A percentile compares a stretch with the other conserved stretches of the same genome.
Conservation (phyloP, 2,329 filamentous ascomycete genomes). For the Aphanoascus verrucosus region DNA sequence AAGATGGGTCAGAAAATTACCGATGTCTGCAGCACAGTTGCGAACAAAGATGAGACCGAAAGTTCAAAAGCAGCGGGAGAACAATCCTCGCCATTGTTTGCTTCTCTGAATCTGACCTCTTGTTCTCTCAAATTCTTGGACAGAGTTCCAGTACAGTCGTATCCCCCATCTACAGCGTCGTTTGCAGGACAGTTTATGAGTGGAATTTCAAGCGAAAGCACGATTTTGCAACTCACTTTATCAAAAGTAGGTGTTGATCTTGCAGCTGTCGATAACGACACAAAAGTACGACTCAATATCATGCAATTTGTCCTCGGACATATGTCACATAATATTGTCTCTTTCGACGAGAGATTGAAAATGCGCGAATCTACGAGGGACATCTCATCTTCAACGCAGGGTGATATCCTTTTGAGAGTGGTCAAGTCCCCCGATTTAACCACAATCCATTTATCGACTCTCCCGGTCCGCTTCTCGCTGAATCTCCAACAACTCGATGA, state of each 20-base stretch:
- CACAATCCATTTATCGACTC: conserved; percentile 55
- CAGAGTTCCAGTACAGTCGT: conserved; percentile 25
- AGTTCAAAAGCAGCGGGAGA: conserved; percentile 6
- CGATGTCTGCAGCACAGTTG: conserved; percentile 16
- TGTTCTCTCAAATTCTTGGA: conserved; percentile 31
- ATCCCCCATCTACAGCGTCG: conserved; percentile 14
- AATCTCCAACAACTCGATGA: conserved; percentile 77
- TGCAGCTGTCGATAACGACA: conserved; percentile 17
- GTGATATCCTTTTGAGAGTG: conserved; percentile 33
- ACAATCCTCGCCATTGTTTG: background rate
- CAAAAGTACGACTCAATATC: conserved; percentile 24
- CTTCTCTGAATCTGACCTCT: conserved; percentile 23
- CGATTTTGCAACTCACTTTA: conserved; percentile 25
- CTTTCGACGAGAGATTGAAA: conserved; percentile 40
- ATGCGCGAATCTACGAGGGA: conserved; percentile 39
- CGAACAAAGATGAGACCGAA: background rate
- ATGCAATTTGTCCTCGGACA: conserved; percentile 40
- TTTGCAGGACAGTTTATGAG: conserved; percentile 15
- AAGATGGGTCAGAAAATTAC: conserved; percentile 29
- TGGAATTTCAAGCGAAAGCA: conserved; percentile 22
- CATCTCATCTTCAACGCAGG: conserved; percentile 26
- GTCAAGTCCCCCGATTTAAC: conserved; percentile 23
- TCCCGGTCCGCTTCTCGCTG: conserved; percentile 64
- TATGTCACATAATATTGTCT: conserved; percentile 41
- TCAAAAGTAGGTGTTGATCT: conserved; percentile 22